phyloP scores from a whole-genome alignment of 371 early-diverging fungal species.

The Rhizopus delemar region DNA sequence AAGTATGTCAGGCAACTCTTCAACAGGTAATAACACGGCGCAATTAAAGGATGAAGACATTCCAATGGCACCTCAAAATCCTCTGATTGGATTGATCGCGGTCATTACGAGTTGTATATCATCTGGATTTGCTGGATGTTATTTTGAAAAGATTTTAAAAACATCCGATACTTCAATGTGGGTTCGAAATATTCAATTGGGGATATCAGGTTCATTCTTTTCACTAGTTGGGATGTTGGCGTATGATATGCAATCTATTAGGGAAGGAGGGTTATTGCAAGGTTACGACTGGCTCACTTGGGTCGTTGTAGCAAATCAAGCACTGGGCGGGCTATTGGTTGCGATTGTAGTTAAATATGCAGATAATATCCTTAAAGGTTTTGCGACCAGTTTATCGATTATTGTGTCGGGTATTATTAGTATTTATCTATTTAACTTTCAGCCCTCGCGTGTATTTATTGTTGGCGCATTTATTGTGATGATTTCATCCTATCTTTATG shows the following conservation, averaged over 20 bases:
- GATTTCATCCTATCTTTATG: constrained; percentile 63
- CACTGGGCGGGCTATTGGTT: constrained; percentile 83
- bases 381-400: constrained; percentile 88
- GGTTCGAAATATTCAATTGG: constrained; percentile 80
- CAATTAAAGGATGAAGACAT: constrained; percentile 27
- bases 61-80: constrained; percentile 39
- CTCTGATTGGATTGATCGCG: constrained; percentile 62
- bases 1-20: constrained; percentile 23
- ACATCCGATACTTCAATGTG: constrained; percentile 72
- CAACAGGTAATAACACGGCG: constrained; percentile 17
- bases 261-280: constrained; percentile 70
- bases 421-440: constrained; percentile 75
- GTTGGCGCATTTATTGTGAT: constrained; percentile 70
- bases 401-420: constrained; percentile 77
- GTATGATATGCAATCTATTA: constrained; percentile 64
- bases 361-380: constrained; percentile 88
- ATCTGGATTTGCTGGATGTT: constrained; percentile 74
- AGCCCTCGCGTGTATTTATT: constrained; percentile 67
- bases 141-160: constrained; percentile 73
- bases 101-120: constrained; percentile 66
- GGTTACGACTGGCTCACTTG: constrained; percentile 77
- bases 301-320: constrained; percentile 76
- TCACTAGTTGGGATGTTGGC: constrained; percentile 64
- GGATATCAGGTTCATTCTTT: constrained; percentile 60
- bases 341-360: constrained; percentile 88